A percentile compares a stretch with the other conserved stretches of the same genome.
These are phyloP conservation scores for Nannizziopsis arthrosporioides DNA, from an alignment of 2,329 filamentous ascomycete species.

Conservation along the genomic window DNA sequence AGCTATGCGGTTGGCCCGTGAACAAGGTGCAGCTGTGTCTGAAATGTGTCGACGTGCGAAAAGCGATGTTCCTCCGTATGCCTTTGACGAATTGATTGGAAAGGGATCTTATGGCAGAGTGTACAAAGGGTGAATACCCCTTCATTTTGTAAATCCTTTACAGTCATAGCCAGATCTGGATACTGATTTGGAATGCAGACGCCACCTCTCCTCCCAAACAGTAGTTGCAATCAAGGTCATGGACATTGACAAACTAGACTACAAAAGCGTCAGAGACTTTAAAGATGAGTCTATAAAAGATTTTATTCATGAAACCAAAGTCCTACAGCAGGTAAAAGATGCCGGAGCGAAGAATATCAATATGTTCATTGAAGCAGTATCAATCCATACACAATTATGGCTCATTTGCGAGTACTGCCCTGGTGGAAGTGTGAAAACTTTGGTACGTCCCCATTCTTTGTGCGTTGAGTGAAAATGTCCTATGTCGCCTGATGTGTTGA, in stretches of 20 bases:
- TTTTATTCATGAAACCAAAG: conserved; percentile 52
- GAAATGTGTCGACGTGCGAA: conserved; percentile 39
- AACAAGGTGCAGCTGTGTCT: conserved; percentile 35
- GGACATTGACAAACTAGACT: conserved; percentile 40
- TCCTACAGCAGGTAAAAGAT: conserved; percentile 51
- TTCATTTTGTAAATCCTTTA: neutral
- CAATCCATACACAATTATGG: conserved; percentile 54
- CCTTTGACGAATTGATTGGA: conserved; percentile 41
- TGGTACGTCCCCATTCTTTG: conserved; percentile 35
- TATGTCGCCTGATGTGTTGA: neutral
- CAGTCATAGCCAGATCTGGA: neutral
- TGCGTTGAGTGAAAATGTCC: neutral
- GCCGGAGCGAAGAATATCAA: conserved; percentile 53
- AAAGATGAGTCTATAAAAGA: conserved; percentile 41
- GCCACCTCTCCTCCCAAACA: conserved; percentile 28
- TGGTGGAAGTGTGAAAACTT: conserved; percentile 52
- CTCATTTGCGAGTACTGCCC: conserved; percentile 56
- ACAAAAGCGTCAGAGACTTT: conserved; percentile 35
- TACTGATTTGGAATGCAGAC: conserved; percentile 16
- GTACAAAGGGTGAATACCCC: conserved; percentile 34
- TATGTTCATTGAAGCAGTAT: conserved; percentile 51
- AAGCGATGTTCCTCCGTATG: conserved; percentile 35
- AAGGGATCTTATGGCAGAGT: conserved; percentile 43
- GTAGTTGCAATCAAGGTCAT: conserved; percentile 43
- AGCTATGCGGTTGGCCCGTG: conserved; percentile 36